Conservation (phyloP, 2,329 filamentous ascomycete species). For the Myriosclerotinia scirpicola region DNA sequence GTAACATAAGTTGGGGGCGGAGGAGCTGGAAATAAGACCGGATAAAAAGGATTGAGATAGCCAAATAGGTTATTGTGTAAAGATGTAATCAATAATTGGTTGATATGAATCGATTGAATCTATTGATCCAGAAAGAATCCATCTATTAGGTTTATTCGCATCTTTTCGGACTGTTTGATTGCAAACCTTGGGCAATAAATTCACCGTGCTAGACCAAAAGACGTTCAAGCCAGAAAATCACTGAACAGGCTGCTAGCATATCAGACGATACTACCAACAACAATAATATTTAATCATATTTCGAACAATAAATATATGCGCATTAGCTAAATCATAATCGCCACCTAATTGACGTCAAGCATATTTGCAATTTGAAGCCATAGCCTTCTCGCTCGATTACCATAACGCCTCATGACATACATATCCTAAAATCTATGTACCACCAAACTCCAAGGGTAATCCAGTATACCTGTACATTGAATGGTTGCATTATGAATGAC, state of each 20-base stretch:
- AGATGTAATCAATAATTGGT: neutral
- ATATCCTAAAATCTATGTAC: slow-evolving; percentile 15
- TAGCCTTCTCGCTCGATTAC: neutral
- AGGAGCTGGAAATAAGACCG: neutral
- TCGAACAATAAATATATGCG: neutral
- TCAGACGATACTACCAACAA: too few species aligned
- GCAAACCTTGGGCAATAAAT: too few species aligned
- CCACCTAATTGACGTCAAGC: neutral
- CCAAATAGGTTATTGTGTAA: neutral
- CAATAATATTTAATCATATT: too few species aligned
- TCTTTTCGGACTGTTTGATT: too few species aligned
- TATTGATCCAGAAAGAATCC: too few species aligned
- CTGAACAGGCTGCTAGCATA: too few species aligned
- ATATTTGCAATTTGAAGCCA: neutral
- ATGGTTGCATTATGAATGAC: neutral
- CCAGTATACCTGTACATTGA: neutral
- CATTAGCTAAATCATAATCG: neutral
- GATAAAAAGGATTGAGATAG: neutral
- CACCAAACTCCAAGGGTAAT: slow-evolving; percentile 12
- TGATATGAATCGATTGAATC: too few species aligned
- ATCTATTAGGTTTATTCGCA: too few species aligned
- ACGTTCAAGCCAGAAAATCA: too few species aligned
- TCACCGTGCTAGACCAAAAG: too few species aligned
- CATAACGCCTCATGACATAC: slow-evolving; percentile 20
- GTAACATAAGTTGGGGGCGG: neutral